Evolutionary conservation across 257 asterid species (phyloP).

Genomic region (Solanum gandarillasii): DNA sequence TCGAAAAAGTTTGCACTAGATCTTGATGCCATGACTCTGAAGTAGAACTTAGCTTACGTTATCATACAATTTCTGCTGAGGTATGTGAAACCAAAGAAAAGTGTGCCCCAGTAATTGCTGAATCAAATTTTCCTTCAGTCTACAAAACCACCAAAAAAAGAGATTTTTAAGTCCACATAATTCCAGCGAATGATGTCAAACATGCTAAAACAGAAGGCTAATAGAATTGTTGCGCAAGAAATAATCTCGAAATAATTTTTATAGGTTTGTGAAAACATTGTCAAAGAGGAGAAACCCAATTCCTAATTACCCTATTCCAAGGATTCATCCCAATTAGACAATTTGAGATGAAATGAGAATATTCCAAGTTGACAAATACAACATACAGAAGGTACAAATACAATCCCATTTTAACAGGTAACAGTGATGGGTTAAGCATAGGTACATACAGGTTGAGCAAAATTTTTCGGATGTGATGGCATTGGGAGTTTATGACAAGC

Average conservation of each 20-base stretch:
- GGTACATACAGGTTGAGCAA: neutral
- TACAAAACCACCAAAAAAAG: neutral
- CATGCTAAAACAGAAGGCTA: neutral
- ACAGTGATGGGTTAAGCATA: neutral
- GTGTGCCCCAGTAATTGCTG: neutral
- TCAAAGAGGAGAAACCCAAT: neutral
- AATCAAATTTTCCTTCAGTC: neutral
- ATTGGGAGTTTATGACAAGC: neutral
- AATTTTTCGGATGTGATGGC: neutral
- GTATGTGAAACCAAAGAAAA: neutral
- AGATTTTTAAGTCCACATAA: neutral
- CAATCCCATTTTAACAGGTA: neutral
- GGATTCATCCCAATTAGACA: neutral
- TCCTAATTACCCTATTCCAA: neutral
- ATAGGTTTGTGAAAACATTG: neutral
- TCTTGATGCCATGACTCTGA: slow-evolving; percentile 46
- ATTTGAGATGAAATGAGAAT: neutral
- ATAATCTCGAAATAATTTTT: neutral
- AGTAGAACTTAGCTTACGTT: neutral
- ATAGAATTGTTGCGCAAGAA: neutral
- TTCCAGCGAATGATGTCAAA: neutral
- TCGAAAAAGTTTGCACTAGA: slow-evolving; percentile 59
- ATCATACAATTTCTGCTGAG: neutral
- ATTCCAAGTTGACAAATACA: neutral
- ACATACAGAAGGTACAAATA: neutral